Conservation (phyloP, 441 rosid genomes). For the Lepidium campestre region DNA sequence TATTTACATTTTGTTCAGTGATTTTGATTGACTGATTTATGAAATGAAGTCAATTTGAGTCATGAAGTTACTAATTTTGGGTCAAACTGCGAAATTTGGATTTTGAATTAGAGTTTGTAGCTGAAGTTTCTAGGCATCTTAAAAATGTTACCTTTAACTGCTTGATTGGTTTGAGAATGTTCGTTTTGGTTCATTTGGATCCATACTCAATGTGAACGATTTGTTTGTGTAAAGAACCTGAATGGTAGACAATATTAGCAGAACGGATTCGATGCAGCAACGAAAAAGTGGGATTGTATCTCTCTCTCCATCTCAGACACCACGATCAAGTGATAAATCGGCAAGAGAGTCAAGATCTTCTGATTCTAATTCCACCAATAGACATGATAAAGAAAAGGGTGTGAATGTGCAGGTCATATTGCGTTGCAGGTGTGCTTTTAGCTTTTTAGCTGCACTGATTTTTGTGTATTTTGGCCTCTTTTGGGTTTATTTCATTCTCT, state of each 20-base stretch:
- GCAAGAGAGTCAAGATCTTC: slow-evolving; percentile 75
- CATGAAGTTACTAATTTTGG: slow-evolving; percentile 19
- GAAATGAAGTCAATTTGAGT: slow-evolving; percentile 24
- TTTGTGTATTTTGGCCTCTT: not conserved
- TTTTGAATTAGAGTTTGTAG: not conserved
- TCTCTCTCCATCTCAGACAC: slow-evolving; percentile 83
- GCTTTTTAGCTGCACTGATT: not conserved
- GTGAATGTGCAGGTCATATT: slow-evolving; percentile 93
- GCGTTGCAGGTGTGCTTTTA: slow-evolving; percentile 77
- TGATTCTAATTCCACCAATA: slow-evolving; percentile 47
- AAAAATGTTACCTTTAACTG: not conserved
- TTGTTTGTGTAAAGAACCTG: slow-evolving; percentile 16
- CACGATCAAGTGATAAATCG: slow-evolving; percentile 80
- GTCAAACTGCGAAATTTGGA: not conserved
- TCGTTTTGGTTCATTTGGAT: not conserved
- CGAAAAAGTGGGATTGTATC: slow-evolving; percentile 68
- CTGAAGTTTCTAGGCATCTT: not conserved
- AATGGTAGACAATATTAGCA: slow-evolving; percentile 23
- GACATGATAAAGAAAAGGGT: slow-evolving; percentile 77
- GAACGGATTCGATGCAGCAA: slow-evolving; percentile 64
- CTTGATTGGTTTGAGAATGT: slow-evolving; percentile 2
- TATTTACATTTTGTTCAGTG: not conserved
- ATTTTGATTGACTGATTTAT: not conserved
- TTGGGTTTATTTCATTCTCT: not conserved
- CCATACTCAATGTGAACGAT: not conserved